Evolutionary conservation across 2,329 filamentous ascomycete species (phyloP).

Genomic region (Diaporthe batatas): DNA sequence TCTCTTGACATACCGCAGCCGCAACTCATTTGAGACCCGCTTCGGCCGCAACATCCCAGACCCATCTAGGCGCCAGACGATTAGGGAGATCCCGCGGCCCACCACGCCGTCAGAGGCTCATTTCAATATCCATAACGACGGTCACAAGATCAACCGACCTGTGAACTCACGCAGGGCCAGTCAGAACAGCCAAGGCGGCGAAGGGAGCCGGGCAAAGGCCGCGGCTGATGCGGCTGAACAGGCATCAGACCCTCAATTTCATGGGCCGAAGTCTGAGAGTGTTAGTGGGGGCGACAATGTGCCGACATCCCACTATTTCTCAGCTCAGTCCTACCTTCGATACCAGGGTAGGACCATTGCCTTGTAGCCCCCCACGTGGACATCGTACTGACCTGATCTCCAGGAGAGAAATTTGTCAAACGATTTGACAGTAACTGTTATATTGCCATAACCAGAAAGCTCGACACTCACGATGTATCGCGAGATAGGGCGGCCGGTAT

Average conservation of each 20-base stretch:
- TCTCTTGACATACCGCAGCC: conserved; percentile 93
- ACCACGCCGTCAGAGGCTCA: conserved; percentile 77
- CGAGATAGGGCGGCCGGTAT: conserved; percentile 78
- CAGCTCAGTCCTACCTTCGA: conserved; percentile 95
- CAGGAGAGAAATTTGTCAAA: conserved; percentile 89
- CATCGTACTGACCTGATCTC: neutral
- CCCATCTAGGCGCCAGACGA: conserved; percentile 84
- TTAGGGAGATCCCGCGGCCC: conserved; percentile 75
- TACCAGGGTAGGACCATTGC: conserved; percentile 75
- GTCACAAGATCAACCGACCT: conserved; percentile 74
- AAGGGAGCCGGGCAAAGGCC: conserved; percentile 19
- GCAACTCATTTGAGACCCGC: conserved; percentile 95
- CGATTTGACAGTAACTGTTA: conserved; percentile 99
- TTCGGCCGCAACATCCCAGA: conserved; percentile 96
- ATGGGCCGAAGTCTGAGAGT: conserved; percentile 69
- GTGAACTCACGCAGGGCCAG: conserved; percentile 63
- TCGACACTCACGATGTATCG: conserved; percentile 96
- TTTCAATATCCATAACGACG: conserved; percentile 87
- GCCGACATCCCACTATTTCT: conserved; percentile 88
- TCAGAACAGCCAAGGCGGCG: conserved; percentile 44
- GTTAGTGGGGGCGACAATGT: conserved; percentile 65
- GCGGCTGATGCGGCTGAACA: conserved; percentile 43
- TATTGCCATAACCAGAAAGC: conserved; percentile 97
- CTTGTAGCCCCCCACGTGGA: neutral
- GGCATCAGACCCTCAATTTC: conserved; percentile 76